Percentiles rank a stretch among this genome's conserved stretches.
Conservation (phyloP, 2,329 filamentous ascomycete genomes). For the Podosphaera fusca region DNA sequence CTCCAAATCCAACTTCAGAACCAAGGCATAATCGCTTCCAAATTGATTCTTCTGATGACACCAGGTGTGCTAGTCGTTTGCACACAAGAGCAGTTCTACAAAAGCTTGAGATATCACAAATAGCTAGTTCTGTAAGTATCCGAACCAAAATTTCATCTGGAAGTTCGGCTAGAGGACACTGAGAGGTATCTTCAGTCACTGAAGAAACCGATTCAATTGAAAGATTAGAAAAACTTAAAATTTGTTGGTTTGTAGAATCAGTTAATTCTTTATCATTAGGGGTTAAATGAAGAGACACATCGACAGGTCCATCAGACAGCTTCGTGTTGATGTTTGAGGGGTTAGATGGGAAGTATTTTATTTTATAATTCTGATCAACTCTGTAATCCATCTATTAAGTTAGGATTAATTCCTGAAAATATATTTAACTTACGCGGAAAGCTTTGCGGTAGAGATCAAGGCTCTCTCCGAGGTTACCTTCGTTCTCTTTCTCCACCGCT, state of each 20-base stretch:
- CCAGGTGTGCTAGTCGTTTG: constrained; percentile 66
- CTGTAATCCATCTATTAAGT: constrained; percentile 46
- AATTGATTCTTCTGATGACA: constrained; percentile 61
- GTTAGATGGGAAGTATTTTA: constrained; percentile 66
- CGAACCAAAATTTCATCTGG: constrained; percentile 72
- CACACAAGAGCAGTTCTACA: constrained; percentile 58
- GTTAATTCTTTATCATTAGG: constrained; percentile 29
- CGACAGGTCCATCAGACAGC: constrained; percentile 25
- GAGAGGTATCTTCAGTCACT: constrained; percentile 46
- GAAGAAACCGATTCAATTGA: constrained; percentile 45
- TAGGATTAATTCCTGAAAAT: neutral
- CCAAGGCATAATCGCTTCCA: constrained; percentile 61
- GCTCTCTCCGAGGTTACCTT: constrained; percentile 75
- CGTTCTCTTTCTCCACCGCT: constrained; percentile 69
- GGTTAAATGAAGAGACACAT: constrained; percentile 32
- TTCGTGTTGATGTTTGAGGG: constrained; percentile 16
- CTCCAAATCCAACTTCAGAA: constrained; percentile 50
- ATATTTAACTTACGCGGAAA: constrained; percentile 39
- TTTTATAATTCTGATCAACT: constrained; percentile 71
- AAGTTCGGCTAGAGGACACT: constrained; percentile 56
- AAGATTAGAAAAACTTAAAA: constrained; percentile 49
- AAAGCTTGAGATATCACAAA: constrained; percentile 55
- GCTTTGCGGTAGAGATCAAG: constrained; percentile 72
- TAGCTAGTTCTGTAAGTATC: constrained; percentile 49
- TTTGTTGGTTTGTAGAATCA: constrained; percentile 40